Evolutionary conservation across 2,329 filamentous ascomycete genomes (phyloP), one percentile per base, ranked within the genome.

Genomic region (Penicillium psychrosexuale): DNA sequence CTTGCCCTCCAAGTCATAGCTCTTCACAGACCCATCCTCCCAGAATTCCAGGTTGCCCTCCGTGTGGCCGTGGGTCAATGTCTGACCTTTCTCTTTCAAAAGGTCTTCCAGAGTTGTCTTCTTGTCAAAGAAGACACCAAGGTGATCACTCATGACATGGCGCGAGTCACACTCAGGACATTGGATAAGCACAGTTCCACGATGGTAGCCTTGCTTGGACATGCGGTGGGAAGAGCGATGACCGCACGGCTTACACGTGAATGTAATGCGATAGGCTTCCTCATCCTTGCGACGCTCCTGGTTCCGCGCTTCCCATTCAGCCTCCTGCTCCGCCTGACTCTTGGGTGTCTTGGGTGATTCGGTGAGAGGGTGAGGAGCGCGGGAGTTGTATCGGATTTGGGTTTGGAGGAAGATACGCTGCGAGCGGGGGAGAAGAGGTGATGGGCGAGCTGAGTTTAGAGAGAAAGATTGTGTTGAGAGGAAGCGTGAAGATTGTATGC

Each of bases 141-240:
- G 76, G 72, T 99, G 89, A 72, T 99, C 94, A 68, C 86, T 88
- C 66, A 99, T 97, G 62, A 99, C 77, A 77, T 99, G 94, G 24
- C 91, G 83, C 69, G 90, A 92, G 67, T 87, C 86, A 75, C 94
- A 99, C 3, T 80, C 78, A 0, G 94, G 93, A 70, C 94, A 99
- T 33, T 88, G 87, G 61, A 97, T 92, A 54, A 99, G 79, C 5
- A 94, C 88, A 1, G 91, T 93, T 34, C 94, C 94, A 60, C 87
- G 81, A 74, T 97, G 92, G 71, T 99, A 99, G 31, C 91, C 94
- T 70, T 97, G 94, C 74, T 97, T 97, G 30, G 90, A 91, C 65
- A 99, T 80, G 47, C 83, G 83, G 76, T 99, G 95, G 12, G 85
- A 82, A n/a, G 90, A 95, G 55, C 92, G 87, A 34, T 83, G 78